phyloP scores from a whole-genome alignment of 345 rosid genomes.

The Rhizophora apiculata region DNA sequence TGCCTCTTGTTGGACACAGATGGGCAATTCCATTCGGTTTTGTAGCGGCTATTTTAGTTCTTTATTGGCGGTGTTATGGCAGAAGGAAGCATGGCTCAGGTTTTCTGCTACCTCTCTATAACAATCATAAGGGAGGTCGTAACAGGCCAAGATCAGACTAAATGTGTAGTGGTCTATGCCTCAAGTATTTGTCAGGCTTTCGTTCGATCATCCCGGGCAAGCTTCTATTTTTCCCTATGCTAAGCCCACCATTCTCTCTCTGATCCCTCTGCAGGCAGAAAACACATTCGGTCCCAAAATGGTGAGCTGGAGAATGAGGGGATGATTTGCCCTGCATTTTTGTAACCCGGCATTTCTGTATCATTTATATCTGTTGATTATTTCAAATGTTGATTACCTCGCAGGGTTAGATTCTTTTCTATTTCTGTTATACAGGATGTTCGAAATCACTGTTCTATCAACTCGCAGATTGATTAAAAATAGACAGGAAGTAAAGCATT shows the following conservation, averaged over 20 bases:
- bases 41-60: slow-evolving; percentile 41
- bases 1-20: slow-evolving; percentile 35
- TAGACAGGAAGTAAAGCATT: background rate
- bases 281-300: background rate
- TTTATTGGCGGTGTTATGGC: slow-evolving; percentile 85
- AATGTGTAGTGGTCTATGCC: slow-evolving; percentile 2
- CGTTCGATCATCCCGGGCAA: slow-evolving; percentile 19
- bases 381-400: slow-evolving; percentile 3
- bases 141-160: slow-evolving; percentile 77
- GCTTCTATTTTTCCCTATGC: slow-evolving; percentile 25
- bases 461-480: background rate
- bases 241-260: slow-evolving; percentile 30
- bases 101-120: slow-evolving; percentile 77
- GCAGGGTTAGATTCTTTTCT: background rate
- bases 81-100: slow-evolving; percentile 65
- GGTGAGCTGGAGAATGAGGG: slow-evolving; percentile 15
- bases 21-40: slow-evolving; percentile 84
- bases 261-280: background rate
- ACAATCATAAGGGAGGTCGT: slow-evolving; percentile 46
- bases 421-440: background rate
- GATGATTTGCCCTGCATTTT: slow-evolving; percentile 8
- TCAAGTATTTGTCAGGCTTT: slow-evolving; percentile 13
- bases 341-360: slow-evolving; percentile 7
- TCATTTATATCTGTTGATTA: slow-evolving; percentile 3
- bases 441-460: background rate